Evolutionary conservation across 2,329 filamentous ascomycete species (phyloP), one percentile per base, ranked within the genome.

Genomic region (Beauveria medogensis): DNA sequence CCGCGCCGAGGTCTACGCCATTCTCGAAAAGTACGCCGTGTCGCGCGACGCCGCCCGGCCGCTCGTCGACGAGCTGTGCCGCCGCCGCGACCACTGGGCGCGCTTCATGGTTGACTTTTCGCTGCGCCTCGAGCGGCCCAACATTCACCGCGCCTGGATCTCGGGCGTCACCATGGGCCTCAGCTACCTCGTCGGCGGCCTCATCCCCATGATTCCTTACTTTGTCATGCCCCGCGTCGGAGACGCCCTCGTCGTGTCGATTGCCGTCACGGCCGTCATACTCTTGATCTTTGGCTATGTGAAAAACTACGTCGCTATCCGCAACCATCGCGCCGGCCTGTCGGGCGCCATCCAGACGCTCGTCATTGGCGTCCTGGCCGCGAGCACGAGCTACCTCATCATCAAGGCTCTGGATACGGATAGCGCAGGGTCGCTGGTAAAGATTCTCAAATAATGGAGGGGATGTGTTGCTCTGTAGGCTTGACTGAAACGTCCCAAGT

Each of bases 121-220:
- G 65, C 75, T 82, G 57, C 75, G 74, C 63, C 74, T 82, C 48
- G 74, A 78, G 63, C 74, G 78, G 65, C 75, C 69, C 64, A 73
- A 72, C 68, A 75, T 72, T 34, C 73, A 75, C 67, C 69, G 75
- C 64, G 72, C 82, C 67, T 70, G 79, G 71, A 71, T 84, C 50
- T 86, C 83, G 0, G 88, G 85, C 2, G 64, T 85, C 28, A 89
- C 85, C 9, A 87, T 91, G 67, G 84, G 86, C 0, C 67, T 85
- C 18, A 86, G 86, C 41, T 91, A 91, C 70, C 85, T 90, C 57
- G 71, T 90, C 24, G 88, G 88, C 22, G 88, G 88, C 0, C 76
- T 90, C 59, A 80, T 90, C n/a, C 87, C 88, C 16, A 79, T 90
- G 67, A 72, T 88, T 47, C 88, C 88, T 0, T 91, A 91, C 73